Evolutionary conservation across 768 basidiomycete species (phyloP).

Genomic region (Lentinula detonsa): DNA sequence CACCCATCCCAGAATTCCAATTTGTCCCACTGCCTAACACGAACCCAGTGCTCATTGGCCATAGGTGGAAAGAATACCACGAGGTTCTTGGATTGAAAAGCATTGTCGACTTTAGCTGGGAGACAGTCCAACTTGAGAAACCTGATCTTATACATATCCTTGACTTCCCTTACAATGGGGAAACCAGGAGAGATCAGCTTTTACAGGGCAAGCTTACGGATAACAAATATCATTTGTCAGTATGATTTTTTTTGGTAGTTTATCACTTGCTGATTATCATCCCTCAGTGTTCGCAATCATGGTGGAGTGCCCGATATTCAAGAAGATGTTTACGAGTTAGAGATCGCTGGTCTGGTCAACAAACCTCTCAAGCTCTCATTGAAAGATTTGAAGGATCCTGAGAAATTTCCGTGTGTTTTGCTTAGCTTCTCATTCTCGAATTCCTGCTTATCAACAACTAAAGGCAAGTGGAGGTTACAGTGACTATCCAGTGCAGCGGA

Average conservation of each 20-base stretch:
- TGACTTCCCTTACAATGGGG: conserved; percentile 54
- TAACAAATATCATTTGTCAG: conserved; percentile 45
- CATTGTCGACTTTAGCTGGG: conserved; percentile 47
- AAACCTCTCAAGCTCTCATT: conserved; percentile 35
- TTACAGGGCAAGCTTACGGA: conserved; percentile 40
- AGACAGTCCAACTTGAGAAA: conserved; percentile 45
- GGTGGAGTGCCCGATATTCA: conserved; percentile 47
- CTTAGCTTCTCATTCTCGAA: background rate
- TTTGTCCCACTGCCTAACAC: conserved; percentile 41
- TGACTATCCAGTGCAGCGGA: conserved; percentile 51
- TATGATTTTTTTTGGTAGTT: background rate
- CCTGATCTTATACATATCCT: conserved; percentile 42
- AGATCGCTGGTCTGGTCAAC: conserved; percentile 47
- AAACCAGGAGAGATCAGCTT: conserved; percentile 37
- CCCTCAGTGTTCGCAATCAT: conserved; percentile 43
- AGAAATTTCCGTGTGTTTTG: conserved; percentile 37
- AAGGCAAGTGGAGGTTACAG: conserved; percentile 42
- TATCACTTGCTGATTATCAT: background rate
- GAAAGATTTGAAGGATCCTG: conserved; percentile 41
- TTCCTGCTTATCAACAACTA: background rate
- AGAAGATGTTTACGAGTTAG: conserved; percentile 38
- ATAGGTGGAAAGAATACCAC: conserved; percentile 51
- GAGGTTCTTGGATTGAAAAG: conserved; percentile 37
- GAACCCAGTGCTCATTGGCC: conserved; percentile 43
- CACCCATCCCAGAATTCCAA: conserved; percentile 43